Percentiles rank a stretch among this genome's conserved stretches.
phyloP scores from a whole-genome alignment of 345 rosid species.

The Hibiscus syriacus region DNA sequence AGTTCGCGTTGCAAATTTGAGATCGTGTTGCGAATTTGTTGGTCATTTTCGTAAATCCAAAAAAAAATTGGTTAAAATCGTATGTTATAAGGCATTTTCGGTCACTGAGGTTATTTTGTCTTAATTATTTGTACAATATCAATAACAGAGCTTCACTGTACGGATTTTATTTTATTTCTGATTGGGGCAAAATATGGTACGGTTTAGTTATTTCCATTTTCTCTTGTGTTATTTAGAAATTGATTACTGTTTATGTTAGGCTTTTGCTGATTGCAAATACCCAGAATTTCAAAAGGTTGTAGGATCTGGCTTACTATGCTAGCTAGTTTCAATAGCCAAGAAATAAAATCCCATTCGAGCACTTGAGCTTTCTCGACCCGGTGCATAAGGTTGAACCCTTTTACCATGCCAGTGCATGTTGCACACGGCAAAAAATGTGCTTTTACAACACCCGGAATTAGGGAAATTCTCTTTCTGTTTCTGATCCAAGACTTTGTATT shows the following conservation, averaged over 20 bases:
- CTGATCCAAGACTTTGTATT: background rate
- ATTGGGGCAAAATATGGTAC: background rate
- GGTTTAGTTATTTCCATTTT: background rate
- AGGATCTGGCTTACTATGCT: background rate
- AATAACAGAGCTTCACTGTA: background rate
- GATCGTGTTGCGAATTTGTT: too few relatives aligned
- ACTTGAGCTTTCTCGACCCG: background rate
- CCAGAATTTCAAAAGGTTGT: background rate
- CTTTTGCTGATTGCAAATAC: constrained; percentile 2
- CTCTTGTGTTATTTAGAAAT: background rate
- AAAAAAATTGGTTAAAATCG: too few relatives aligned
- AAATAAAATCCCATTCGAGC: background rate
- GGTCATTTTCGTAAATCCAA: too few relatives aligned
- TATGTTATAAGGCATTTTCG: too few relatives aligned
- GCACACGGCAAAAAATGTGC: background rate
- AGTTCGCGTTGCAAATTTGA: too few relatives aligned
- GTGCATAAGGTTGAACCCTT: too few relatives aligned
- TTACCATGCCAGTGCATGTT: too few relatives aligned
- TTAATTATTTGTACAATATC: background rate
- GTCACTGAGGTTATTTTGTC: too few relatives aligned
- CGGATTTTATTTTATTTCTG: background rate
- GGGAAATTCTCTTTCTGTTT: background rate
- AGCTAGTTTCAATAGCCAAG: background rate
- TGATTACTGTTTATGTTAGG: background rate
- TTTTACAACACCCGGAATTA: background rate